phyloP scores from a whole-genome alignment of 257 asterid genomes.

The Gentiana dahurica region DNA sequence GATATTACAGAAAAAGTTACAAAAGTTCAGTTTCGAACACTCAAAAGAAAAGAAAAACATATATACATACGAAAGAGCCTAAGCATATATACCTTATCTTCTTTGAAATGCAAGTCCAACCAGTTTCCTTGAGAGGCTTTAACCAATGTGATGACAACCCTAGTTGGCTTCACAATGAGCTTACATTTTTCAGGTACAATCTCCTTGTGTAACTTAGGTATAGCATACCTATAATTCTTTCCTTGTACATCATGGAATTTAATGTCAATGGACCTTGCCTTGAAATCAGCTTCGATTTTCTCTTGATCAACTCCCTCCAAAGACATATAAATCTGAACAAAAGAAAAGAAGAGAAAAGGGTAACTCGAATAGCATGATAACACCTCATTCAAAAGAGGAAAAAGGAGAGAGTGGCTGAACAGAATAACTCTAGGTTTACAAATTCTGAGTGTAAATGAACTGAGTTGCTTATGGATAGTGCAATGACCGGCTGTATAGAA shows the following conservation, averaged over 20 bases:
- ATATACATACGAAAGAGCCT: neutral
- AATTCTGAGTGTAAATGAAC: too few species aligned
- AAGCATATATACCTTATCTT: slow-evolving; percentile 54
- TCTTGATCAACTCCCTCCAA: slow-evolving; percentile 78
- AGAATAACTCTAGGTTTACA: too few species aligned
- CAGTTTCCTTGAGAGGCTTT: slow-evolving; percentile 73
- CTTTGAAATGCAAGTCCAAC: slow-evolving; percentile 85
- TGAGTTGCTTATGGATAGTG: too few species aligned
- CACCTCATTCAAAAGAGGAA: neutral
- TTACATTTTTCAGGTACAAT: slow-evolving; percentile 74
- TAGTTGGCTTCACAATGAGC: slow-evolving; percentile 60
- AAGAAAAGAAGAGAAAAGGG: neutral
- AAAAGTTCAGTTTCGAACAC: neutral
- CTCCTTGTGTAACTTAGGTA: slow-evolving; percentile 67
- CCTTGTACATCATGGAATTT: slow-evolving; percentile 74
- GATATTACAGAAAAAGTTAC: neutral
- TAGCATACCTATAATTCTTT: slow-evolving; percentile 72
- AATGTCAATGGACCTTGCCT: slow-evolving; percentile 54
- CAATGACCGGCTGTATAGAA: too few species aligned
- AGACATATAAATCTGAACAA: slow-evolving; percentile 58
- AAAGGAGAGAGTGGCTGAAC: neutral
- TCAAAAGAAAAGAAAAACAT: neutral
- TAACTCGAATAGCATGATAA: too few species aligned
- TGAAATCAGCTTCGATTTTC: slow-evolving; percentile 60
- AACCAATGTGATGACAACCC: slow-evolving; percentile 49